Conservation (phyloP, 2,329 filamentous ascomycete species). For the Apiospora aurea region DNA sequence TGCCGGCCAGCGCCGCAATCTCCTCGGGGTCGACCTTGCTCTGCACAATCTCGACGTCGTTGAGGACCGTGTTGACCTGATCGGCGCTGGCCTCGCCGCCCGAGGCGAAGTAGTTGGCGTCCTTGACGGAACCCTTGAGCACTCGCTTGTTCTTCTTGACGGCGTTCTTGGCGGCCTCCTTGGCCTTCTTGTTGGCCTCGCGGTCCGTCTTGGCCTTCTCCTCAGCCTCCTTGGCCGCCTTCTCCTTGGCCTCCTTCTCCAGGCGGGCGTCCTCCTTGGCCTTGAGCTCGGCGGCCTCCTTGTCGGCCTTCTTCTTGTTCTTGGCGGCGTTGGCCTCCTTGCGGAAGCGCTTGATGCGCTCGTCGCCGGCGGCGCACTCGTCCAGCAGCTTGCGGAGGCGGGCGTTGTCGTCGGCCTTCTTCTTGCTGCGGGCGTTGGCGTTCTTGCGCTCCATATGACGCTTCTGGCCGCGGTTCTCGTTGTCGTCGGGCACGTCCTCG, state of each 20-base stretch:
- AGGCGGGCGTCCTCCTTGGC: conserved; percentile 84
- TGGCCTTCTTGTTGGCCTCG: conserved; percentile 90
- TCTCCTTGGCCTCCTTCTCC: conserved; percentile 84
- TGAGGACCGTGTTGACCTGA: conserved; percentile 82
- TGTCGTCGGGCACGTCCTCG: conserved; percentile 98
- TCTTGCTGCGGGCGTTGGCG: conserved; percentile 96
- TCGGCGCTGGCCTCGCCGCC: conserved; percentile 73
- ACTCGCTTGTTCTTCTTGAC: conserved; percentile 99
- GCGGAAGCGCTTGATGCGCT: conserved; percentile 97
- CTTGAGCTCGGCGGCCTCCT: conserved; percentile 90
- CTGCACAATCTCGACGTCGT: conserved; percentile 87
- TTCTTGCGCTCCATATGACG: conserved; percentile 99
- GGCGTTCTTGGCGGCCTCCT: conserved; percentile 98
- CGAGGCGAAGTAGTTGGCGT: conserved; percentile 90
- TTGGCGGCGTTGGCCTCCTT: conserved; percentile 91
- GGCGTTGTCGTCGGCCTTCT: conserved; percentile 96
- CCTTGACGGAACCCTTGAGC: conserved; percentile 91
- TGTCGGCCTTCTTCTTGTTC: conserved; percentile 92
- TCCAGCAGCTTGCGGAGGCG: conserved; percentile 91
- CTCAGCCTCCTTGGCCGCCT: conserved; percentile 82
- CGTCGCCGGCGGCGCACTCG: conserved; percentile 82
- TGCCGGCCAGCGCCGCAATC: conserved; percentile 81
- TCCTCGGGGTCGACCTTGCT: conserved; percentile 90
- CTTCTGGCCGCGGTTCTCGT: conserved; percentile 99
- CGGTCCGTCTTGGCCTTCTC: conserved; percentile 84